Evolutionary conservation across 2,329 filamentous ascomycete genomes (phyloP).

Genomic region (Colletotrichum viniferum): DNA sequence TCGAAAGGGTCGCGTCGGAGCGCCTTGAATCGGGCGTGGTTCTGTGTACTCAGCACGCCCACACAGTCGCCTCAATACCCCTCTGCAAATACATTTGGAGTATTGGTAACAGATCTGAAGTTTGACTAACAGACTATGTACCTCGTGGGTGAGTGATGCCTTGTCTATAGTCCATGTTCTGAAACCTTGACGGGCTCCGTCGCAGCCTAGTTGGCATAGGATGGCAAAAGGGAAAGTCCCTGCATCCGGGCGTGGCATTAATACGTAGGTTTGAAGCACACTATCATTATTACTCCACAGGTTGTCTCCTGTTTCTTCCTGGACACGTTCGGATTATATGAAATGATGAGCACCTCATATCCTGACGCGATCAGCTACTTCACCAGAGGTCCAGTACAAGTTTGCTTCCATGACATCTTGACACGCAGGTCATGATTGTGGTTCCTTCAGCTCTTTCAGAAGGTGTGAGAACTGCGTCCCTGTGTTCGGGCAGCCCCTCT

Average conservation of each 20-base stretch:
- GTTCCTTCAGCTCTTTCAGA: neutral
- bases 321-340: accelerated
- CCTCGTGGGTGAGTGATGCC: neutral
- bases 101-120: neutral
- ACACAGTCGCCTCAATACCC: neutral
- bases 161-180: neutral
- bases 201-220: neutral
- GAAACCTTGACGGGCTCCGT: accelerated
- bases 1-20: neutral
- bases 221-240: neutral
- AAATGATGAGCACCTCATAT: neutral
- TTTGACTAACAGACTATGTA: neutral
- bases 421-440: neutral
- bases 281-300: accelerated
- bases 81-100: neutral
- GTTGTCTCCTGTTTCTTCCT: accelerated
- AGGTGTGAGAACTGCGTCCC: neutral
- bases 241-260: neutral
- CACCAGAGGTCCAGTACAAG: neutral
- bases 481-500: neutral
- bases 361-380: neutral
- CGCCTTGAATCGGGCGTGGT: neutral
- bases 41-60: neutral
- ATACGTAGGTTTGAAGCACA: accelerated
- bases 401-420: neutral